A percentile compares a stretch with the other conserved stretches of the same genome.
Evolutionary conservation across 2,329 filamentous ascomycete genomes (phyloP).

Genomic region (Hyphodiscus sp.): DNA sequence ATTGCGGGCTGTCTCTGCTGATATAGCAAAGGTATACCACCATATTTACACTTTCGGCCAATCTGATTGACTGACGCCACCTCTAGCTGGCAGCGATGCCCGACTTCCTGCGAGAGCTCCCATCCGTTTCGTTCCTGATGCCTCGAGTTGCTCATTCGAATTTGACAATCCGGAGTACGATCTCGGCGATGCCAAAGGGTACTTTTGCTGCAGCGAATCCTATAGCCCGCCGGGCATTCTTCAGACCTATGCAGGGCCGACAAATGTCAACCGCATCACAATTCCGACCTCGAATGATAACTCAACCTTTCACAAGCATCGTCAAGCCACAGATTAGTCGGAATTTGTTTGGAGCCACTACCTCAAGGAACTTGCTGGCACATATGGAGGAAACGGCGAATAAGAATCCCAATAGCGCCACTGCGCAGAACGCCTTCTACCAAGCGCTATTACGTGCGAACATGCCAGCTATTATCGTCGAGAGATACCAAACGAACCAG

Average conservation of each 20-base stretch:
- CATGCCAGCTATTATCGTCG: conserved; percentile 87
- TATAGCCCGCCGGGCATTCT: conserved; percentile 12
- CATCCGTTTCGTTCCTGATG: conserved; percentile 10
- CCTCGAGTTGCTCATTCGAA: conserved; percentile 10
- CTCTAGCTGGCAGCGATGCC: conserved; percentile 9
- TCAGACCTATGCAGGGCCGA: conserved; percentile 11
- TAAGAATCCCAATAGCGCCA: conserved; percentile 80
- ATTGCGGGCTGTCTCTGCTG: neutral
- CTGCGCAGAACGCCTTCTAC: conserved; percentile 90
- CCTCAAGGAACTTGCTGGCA: conserved; percentile 60
- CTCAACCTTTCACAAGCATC: conserved; percentile 6
- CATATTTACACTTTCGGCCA: neutral
- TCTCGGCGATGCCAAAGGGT: conserved; percentile 17
- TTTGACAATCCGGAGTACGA: conserved; percentile 9
- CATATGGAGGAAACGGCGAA: conserved; percentile 89
- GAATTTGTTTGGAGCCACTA: conserved; percentile 22
- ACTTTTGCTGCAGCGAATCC: conserved; percentile 20
- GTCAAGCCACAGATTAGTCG: conserved; percentile 15
- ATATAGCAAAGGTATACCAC: conserved; percentile 6
- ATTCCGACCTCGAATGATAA: conserved; percentile 13
- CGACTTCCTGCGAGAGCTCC: conserved; percentile 16
- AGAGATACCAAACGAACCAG: conserved; percentile 78
- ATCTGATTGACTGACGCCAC: conserved; percentile 2
- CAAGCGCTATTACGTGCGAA: conserved; percentile 83
- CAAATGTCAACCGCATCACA: conserved; percentile 21